These are phyloP conservation scores for Plasmodium reichenowi DNA, from an alignment of 169 alveolate species.

Conservation along the genomic window DNA sequence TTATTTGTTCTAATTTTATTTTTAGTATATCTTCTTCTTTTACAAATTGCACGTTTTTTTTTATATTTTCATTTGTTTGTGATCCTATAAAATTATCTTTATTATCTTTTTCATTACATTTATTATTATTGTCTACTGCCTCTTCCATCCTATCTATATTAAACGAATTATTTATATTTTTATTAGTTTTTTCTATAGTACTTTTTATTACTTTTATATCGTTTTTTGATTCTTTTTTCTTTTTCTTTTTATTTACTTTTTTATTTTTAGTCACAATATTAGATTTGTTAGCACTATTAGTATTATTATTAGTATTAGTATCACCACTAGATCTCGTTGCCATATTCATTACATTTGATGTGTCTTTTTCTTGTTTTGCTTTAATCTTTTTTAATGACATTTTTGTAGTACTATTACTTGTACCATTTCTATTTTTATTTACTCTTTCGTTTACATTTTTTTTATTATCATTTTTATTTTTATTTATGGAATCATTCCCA, in stretches of 20 bases:
- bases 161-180: conserved; percentile 20
- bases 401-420: conserved; percentile 16
- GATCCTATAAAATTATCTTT: neutral
- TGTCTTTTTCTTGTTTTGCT: conserved; percentile 18
- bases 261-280: conserved; percentile 20
- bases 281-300: neutral
- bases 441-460: neutral
- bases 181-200: conserved; percentile 50
- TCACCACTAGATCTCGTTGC: too few species aligned
- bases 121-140: conserved; percentile 1
- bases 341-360: too few species aligned
- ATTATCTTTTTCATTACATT: conserved; percentile 1
- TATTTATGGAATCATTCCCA: conserved; percentile 1
- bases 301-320: too few species aligned
- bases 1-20: conserved; percentile 16
- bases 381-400: conserved; percentile 16
- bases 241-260: conserved; percentile 35
- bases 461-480: conserved; percentile 12
- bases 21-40: conserved; percentile 29
- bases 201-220: conserved; percentile 9
- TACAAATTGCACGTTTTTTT: conserved; percentile 11
- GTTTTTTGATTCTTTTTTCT: conserved; percentile 15
- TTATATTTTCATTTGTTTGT: neutral
- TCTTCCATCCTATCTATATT: conserved; percentile 5
- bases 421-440: conserved; percentile 14